These are phyloP conservation scores for Diaporthe humulicola DNA, from an alignment of 2,329 filamentous ascomycete genomes.

Conservation along the genomic window DNA sequence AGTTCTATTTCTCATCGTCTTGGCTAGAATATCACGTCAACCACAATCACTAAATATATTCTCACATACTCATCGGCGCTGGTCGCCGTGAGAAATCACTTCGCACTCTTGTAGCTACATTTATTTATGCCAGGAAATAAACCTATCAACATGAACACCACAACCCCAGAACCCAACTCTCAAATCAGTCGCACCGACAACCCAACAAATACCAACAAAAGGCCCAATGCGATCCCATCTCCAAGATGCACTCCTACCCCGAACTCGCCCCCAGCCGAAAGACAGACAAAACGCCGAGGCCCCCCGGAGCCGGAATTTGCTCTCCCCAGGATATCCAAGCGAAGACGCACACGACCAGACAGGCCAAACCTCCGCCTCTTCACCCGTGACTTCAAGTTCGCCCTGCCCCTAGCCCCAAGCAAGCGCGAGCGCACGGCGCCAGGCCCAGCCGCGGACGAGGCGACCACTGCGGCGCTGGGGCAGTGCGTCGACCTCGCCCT, in stretches of 20 bases:
- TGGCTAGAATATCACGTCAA: background rate
- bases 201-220: rapidly evolving
- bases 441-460: background rate
- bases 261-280: rapidly evolving
- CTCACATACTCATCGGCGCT: background rate
- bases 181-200: background rate
- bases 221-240: background rate
- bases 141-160: background rate
- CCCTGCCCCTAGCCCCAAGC: background rate
- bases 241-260: rapidly evolving
- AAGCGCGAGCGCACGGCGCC: background rate
- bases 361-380: background rate
- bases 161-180: background rate
- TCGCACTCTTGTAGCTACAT: rapidly evolving
- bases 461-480: background rate
- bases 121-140: rapidly evolving
- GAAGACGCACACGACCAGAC: background rate
- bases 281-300: background rate
- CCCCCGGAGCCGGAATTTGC: too few relatives aligned
- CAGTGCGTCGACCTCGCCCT: constrained; percentile 7
- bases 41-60: too few relatives aligned
- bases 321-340: background rate
- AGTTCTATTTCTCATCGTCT: too few relatives aligned
- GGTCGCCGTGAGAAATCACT: background rate
- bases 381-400: constrained; percentile 3